Conservation (phyloP, 208 protist species). For the Leishmania major region DNA sequence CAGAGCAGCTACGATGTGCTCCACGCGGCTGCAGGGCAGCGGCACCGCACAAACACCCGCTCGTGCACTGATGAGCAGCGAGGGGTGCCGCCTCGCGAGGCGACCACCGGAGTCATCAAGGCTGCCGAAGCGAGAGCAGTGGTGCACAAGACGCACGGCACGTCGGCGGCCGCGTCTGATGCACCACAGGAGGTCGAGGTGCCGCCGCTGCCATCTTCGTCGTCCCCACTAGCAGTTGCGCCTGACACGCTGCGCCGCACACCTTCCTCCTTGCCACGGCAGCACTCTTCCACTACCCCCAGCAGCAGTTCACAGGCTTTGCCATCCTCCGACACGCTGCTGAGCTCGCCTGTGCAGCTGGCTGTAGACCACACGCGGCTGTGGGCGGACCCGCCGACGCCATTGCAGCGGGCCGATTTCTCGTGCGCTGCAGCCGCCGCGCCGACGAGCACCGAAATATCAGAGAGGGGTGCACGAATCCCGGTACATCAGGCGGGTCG, state of each 20-base stretch:
- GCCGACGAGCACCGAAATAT: background rate
- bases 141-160: background rate
- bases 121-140: background rate
- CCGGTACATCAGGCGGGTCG: background rate
- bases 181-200: background rate
- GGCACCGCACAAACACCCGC: background rate
- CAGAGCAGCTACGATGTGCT: background rate
- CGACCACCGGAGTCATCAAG: background rate
- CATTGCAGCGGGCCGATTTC: background rate
- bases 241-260: background rate
- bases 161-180: background rate
- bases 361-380: constrained; percentile 12
- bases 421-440: background rate
- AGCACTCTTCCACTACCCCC: background rate
- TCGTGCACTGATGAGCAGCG: background rate
- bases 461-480: background rate
- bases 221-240: background rate
- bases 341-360: constrained; percentile 5
- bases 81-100: constrained; percentile 5
- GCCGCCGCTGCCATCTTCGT: background rate
- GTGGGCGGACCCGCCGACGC: constrained; percentile 9
- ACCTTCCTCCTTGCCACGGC: background rate
- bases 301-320: background rate
- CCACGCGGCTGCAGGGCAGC: background rate
- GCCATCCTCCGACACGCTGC: background rate